Evolutionary conservation across 345 rosid genomes (phyloP).

Genomic region (Syzygium aromaticum): DNA sequence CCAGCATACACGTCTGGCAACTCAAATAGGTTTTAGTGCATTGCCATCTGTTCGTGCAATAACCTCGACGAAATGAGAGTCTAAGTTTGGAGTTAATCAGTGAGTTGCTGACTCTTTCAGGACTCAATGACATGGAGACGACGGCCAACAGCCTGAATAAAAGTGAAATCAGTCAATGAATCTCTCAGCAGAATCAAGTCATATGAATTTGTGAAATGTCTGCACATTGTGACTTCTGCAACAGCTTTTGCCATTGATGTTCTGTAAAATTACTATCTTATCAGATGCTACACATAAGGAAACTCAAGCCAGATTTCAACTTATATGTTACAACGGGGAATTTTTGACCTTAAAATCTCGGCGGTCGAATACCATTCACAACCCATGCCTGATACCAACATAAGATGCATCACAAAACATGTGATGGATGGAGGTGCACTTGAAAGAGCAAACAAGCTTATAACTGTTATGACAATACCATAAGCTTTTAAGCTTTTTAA

Average conservation of each 20-base stretch:
- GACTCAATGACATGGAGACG: background rate
- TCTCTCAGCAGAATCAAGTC: background rate
- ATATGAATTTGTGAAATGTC: background rate
- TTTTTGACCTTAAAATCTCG: background rate
- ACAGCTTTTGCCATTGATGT: background rate
- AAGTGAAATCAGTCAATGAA: background rate
- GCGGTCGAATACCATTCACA: background rate
- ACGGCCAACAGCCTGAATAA: background rate
- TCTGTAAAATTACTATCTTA: background rate
- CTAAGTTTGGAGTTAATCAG: background rate
- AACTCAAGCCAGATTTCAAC: background rate
- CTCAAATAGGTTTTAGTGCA: background rate
- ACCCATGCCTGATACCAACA: background rate
- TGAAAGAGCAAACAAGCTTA: background rate
- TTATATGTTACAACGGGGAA: background rate
- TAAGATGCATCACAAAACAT: background rate
- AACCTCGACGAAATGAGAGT: background rate
- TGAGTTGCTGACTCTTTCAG: background rate
- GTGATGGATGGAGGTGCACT: background rate
- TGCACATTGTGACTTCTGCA: background rate
- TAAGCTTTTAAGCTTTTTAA: background rate
- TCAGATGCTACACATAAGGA: background rate
- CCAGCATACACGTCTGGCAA: background rate
- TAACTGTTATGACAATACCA: background rate
- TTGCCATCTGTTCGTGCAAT: background rate